phyloP scores from a whole-genome alignment of 2,329 filamentous ascomycete genomes.

The Colletotrichum sp. region DNA sequence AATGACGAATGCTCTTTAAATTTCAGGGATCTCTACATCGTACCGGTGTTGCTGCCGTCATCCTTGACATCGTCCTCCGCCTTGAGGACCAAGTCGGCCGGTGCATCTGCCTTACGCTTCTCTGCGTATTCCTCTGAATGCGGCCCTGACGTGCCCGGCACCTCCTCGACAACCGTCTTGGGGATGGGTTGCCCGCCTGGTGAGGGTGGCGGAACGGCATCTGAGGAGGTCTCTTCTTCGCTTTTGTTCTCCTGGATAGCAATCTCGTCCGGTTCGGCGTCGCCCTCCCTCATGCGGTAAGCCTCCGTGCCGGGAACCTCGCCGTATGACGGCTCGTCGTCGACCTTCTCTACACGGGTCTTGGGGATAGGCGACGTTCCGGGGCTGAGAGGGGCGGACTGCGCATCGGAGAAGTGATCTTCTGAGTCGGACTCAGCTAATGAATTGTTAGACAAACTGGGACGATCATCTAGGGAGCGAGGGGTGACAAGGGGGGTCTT shows the following conservation, averaged over 20 bases:
- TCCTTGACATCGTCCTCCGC: slow-evolving; percentile 45
- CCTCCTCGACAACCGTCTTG: slow-evolving; percentile 59
- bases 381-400: slow-evolving; percentile 53
- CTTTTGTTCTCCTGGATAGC: slow-evolving; percentile 40
- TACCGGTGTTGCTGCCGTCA: slow-evolving; percentile 37
- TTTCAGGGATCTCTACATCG: slow-evolving; percentile 25
- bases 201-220: slow-evolving; percentile 22
- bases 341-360: slow-evolving; percentile 63
- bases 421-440: slow-evolving; percentile 65
- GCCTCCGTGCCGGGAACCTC: slow-evolving; percentile 67
- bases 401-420: slow-evolving; percentile 73
- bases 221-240: slow-evolving; percentile 27
- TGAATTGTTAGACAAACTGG: slow-evolving; percentile 27
- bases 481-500: slow-evolving; percentile 10
- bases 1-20: slow-evolving; percentile 23
- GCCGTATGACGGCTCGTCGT: slow-evolving; percentile 62
- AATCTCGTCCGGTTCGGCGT: slow-evolving; percentile 67
- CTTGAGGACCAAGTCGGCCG: slow-evolving; percentile 57
- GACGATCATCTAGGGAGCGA: neutral
- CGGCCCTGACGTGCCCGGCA: slow-evolving; percentile 47
- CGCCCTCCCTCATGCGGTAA: slow-evolving; percentile 58
- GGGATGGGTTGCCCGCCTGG: slow-evolving; percentile 49
- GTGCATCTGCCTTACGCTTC: slow-evolving; percentile 55
- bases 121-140: slow-evolving; percentile 49
- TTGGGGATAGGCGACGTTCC: slow-evolving; percentile 59